Conservation (phyloP, 345 rosid species). For the Combretum micranthum region DNA sequence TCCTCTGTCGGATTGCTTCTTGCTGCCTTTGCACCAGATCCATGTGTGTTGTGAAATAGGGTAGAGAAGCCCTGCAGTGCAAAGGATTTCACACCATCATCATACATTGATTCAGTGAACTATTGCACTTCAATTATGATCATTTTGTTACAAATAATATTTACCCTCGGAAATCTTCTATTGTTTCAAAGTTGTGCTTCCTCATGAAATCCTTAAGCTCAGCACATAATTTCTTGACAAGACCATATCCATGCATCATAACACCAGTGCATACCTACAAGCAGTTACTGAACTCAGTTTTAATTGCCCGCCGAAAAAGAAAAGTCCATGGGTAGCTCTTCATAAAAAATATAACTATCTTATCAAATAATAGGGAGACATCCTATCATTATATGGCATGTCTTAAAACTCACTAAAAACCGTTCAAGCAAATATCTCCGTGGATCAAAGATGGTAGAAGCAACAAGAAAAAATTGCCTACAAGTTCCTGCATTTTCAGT, state of each 20-base stretch:
- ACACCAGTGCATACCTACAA: constrained; percentile 92
- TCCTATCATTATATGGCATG: no score
- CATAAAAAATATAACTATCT: no score
- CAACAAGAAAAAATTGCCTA: no score
- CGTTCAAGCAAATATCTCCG: no score
- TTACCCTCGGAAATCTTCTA: constrained; percentile 97
- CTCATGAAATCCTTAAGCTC: constrained; percentile 90
- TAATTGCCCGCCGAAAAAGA: no score
- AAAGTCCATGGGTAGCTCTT: background rate
- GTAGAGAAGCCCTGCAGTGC: constrained; percentile 55
- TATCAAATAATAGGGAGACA: no score
- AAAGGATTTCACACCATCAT: background rate
- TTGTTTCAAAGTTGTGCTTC: constrained; percentile 67
- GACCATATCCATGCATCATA: constrained; percentile 95
- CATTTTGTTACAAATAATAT: constrained; percentile 4
- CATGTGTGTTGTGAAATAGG: constrained; percentile 84
- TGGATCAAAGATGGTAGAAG: no score
- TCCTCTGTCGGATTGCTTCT: constrained; percentile 77
- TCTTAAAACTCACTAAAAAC: no score
- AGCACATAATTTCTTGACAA: constrained; percentile 70
- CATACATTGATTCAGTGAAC: background rate
- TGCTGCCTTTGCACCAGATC: constrained; percentile 76
- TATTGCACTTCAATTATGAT: background rate
- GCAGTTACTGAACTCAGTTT: background rate
- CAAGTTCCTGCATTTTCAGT: no score